Percentiles rank a stretch among this genome's conserved stretches.
Conservation (phyloP, 1,139 yeast genomes). For the Wickerhamiella infanticola region DNA sequence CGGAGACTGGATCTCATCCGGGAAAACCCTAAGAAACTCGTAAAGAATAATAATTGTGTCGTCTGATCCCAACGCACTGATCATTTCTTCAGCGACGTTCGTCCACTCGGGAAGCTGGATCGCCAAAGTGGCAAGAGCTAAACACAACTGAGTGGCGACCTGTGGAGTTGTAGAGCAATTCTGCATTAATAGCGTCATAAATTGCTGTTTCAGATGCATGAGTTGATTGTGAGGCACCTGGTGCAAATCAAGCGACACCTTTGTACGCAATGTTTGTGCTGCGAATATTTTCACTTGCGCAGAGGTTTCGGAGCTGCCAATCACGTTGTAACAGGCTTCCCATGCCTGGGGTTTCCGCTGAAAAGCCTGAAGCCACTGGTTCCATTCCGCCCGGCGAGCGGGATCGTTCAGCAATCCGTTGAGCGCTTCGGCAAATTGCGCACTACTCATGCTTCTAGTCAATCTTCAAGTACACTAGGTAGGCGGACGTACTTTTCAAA, state of each 20-base stretch:
- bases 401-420: constrained; percentile 44
- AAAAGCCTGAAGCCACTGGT: constrained; percentile 55
- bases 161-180: constrained; percentile 23
- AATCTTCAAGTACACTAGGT: no score
- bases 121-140: constrained; percentile 68
- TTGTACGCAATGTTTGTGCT: constrained; percentile 79
- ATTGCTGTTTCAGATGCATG: constrained; percentile 42
- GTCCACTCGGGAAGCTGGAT: constrained; percentile 65
- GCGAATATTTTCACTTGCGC: constrained; percentile 55
- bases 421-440: constrained; percentile 30
- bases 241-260: constrained; percentile 65
- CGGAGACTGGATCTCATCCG: constrained; percentile 76
- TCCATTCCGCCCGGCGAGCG: constrained; percentile 43
- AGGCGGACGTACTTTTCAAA: no score
- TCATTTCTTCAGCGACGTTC: constrained; percentile 54
- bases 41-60: constrained; percentile 28
- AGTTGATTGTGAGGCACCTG: constrained; percentile 50
- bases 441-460: constrained; percentile 5
- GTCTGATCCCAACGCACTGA: constrained; percentile 32
- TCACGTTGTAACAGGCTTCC: constrained; percentile 24
- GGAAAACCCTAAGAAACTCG: constrained; percentile 72
- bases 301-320: constrained; percentile 14
- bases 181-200: constrained; percentile 39
- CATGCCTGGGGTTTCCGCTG: constrained; percentile 46
- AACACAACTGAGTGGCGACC: constrained; percentile 63